Conservation (phyloP, 768 basidiomycete genomes). For the Russula sp. region DNA sequence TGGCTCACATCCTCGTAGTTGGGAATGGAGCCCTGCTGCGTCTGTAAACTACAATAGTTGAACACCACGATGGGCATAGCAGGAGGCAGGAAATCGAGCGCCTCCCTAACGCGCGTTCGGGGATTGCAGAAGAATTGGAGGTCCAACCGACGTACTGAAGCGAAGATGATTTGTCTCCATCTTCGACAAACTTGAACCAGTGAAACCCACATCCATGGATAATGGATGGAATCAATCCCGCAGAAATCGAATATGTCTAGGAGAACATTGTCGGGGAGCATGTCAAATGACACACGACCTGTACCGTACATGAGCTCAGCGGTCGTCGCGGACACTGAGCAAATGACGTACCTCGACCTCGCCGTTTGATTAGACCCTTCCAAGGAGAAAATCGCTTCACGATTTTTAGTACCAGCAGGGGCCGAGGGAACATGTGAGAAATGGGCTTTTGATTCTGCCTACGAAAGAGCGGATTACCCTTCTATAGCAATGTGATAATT, state of each 20-base stretch:
- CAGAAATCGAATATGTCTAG: constrained; percentile 23
- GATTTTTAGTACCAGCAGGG: neutral
- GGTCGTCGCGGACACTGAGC: too few species aligned
- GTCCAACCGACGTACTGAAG: constrained; percentile 9
- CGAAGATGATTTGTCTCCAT: constrained; percentile 15
- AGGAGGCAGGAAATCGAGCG: constrained; percentile 5
- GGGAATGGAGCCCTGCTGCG: neutral
- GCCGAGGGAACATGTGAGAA: too few species aligned
- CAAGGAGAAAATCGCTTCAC: neutral
- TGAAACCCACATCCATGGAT: constrained; percentile 6
- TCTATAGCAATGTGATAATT: too few species aligned
- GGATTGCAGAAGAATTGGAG: constrained; percentile 7
- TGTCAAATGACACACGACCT: constrained; percentile 5
- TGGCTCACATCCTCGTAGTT: neutral
- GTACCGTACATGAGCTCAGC: neutral
- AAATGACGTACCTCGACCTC: neutral
- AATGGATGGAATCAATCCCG: neutral
- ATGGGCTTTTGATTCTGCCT: neutral
- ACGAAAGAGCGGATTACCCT: neutral
- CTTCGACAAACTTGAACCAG: constrained; percentile 7
- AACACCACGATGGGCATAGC: constrained; percentile 2
- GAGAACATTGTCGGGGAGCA: constrained; percentile 14
- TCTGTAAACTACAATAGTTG: neutral
- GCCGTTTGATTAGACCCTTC: neutral
- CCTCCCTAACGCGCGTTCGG: constrained; percentile 6